phyloP scores from a whole-genome alignment of 225 moss, liverwort and hornwort species.

The Antitrichia curtipendula region DNA sequence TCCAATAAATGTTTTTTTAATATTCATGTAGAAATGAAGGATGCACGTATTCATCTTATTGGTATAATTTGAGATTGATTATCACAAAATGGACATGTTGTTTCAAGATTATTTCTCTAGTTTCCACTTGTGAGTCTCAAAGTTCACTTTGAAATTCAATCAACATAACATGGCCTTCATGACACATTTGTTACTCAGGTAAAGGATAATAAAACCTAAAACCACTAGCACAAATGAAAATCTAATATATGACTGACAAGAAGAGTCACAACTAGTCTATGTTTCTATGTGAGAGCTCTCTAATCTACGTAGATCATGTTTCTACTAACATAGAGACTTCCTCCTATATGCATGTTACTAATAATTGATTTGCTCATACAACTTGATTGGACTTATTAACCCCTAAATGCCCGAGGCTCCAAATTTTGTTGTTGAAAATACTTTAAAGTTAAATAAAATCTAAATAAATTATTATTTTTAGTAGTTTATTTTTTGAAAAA shows the following conservation, averaged over 20 bases:
- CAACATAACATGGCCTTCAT: rapidly evolving
- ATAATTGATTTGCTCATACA: neutral
- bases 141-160: neutral
- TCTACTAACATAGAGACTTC: rapidly evolving
- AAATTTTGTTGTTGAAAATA: too few species aligned
- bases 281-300: neutral
- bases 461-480: too few species aligned
- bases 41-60: neutral
- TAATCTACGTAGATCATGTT: neutral
- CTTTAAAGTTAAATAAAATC: too few species aligned
- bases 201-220: neutral
- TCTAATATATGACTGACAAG: rapidly evolving
- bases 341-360: neutral
- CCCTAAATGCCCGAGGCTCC: too few species aligned
- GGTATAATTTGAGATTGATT: neutral
- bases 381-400: neutral
- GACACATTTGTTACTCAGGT: neutral
- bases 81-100: rapidly evolving
- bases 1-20: neutral
- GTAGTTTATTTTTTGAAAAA: too few species aligned
- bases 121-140: too few species aligned
- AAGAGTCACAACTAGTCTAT: rapidly evolving
- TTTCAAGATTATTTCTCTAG: neutral
- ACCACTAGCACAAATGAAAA: neutral
- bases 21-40: neutral